These are phyloP conservation scores for Eutreptiella sp. DNA, from an alignment of 208 protist species.

Conservation along the genomic window DNA sequence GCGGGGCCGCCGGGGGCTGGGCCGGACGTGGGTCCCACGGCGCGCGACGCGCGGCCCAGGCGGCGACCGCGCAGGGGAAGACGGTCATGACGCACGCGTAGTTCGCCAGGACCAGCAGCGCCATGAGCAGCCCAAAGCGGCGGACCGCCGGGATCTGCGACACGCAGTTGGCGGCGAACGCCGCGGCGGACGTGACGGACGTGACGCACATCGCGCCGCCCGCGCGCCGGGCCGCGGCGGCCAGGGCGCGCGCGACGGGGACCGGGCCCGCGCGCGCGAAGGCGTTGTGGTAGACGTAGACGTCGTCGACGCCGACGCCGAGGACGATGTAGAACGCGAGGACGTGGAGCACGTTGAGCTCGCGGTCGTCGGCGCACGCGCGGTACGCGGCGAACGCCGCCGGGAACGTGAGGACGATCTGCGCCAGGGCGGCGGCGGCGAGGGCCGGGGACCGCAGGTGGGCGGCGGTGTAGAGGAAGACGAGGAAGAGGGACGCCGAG, in stretches of 20 bases:
- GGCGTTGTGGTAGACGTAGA: constrained; percentile 13
- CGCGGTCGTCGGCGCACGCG: not conserved
- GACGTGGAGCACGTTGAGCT: constrained; percentile 6
- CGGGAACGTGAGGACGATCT: constrained; percentile 19
- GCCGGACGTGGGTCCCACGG: not conserved
- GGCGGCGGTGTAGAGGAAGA: constrained; percentile 1
- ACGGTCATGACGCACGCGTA: constrained; percentile 10
- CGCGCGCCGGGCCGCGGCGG: not conserved
- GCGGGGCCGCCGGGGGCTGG: no score
- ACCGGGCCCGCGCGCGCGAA: not conserved
- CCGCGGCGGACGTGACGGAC: constrained; percentile 1
- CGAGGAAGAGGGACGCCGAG: not conserved
- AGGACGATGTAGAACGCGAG: constrained; percentile 16
- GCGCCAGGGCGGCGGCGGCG: not conserved
- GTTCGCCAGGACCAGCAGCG: constrained; percentile 9
- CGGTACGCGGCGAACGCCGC: constrained; percentile 3
- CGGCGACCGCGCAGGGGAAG: not conserved
- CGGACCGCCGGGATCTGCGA: constrained; percentile 17
- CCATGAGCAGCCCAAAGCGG: constrained; percentile 19
- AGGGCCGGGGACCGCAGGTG: constrained; percentile 4
- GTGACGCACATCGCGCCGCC: constrained; percentile 15
- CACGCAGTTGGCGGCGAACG: constrained; percentile 7
- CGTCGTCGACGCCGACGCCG: constrained; percentile 19
- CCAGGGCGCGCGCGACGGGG: not conserved
- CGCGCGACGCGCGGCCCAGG: not conserved